Percentiles rank a stretch among this genome's conserved stretches.
Evolutionary conservation across 257 asterid genomes (phyloP).

Genomic region (Nicotiana knightiana): DNA sequence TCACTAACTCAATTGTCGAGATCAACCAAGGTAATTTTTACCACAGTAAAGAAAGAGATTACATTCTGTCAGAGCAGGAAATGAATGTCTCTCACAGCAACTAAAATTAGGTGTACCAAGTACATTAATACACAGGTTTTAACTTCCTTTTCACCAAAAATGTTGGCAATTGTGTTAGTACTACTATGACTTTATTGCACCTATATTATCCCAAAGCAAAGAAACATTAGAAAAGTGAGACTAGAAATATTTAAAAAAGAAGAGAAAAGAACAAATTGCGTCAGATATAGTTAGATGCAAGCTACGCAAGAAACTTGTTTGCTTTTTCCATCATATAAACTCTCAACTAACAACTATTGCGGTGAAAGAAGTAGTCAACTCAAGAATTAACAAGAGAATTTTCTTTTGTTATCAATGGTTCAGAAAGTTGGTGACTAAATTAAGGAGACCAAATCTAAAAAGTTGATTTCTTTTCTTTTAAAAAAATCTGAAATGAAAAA

Average conservation of each 20-base stretch:
- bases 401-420: neutral
- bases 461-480: too few species aligned
- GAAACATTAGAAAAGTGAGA: neutral
- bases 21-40: neutral
- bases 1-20: neutral
- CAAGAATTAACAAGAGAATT: neutral
- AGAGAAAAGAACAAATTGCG: neutral
- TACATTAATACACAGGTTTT: neutral
- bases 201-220: neutral
- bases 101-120: slow-evolving; percentile 3
- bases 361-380: slow-evolving; percentile 1
- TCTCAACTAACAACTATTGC: slow-evolving; percentile 3
- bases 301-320: neutral
- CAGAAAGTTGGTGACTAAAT: slow-evolving; percentile 3
- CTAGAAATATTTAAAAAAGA: neutral
- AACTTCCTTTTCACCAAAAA: neutral
- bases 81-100: neutral
- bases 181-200: neutral
- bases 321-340: neutral
- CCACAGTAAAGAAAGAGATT: neutral
- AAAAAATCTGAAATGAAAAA: neutral
- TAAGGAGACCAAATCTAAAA: neutral
- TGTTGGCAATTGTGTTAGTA: neutral
- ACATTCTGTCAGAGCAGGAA: neutral
- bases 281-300: neutral